Evolutionary conservation across 495 filamentous ascomycete species (phyloP).

Genomic region (Hypoxylon rickii): DNA sequence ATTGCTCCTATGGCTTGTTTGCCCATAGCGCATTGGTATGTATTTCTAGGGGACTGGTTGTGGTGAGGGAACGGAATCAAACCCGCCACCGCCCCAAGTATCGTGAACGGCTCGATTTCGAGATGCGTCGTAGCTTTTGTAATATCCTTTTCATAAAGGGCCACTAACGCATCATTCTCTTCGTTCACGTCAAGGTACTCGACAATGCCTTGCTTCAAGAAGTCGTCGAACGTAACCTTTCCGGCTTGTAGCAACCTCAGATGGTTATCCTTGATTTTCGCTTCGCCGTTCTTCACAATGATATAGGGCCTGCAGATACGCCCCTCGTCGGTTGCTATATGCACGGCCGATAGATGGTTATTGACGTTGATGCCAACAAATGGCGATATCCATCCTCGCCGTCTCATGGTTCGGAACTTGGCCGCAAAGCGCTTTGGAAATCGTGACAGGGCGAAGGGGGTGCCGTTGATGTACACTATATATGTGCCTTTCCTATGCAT

Average conservation of each 20-base stretch:
- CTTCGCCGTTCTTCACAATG: constrained; percentile 83
- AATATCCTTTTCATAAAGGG: constrained; percentile 83
- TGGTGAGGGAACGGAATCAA: constrained; percentile 98
- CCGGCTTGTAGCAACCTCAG: constrained; percentile 79
- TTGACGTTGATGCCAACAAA: constrained; percentile 97
- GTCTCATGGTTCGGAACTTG: constrained; percentile 79
- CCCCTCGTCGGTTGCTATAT: constrained; percentile 96
- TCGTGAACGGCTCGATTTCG: constrained; percentile 97
- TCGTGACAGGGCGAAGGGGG: constrained; percentile 80
- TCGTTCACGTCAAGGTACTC: constrained; percentile 99
- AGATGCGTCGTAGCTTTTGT: constrained; percentile 82
- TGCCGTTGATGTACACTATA: constrained; percentile 93
- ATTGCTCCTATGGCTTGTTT: constrained; percentile 99
- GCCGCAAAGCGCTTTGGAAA: constrained; percentile 82
- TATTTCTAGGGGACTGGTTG: constrained; percentile 98
- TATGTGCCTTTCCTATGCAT: constrained; percentile 83
- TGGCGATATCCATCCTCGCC: constrained; percentile 86
- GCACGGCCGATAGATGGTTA: constrained; percentile 84
- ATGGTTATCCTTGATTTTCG: constrained; percentile 75
- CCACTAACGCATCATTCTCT: constrained; percentile 93
- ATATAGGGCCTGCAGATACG: constrained; percentile 94
- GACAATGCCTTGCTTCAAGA: constrained; percentile 82
- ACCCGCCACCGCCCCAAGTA: constrained; percentile 95
- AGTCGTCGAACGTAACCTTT: constrained; percentile 87
- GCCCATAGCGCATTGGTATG: constrained; percentile 99